Base-by-base conservation (phyloP, 768 basidiomycete species). In the Auricularia sp. region DNA sequence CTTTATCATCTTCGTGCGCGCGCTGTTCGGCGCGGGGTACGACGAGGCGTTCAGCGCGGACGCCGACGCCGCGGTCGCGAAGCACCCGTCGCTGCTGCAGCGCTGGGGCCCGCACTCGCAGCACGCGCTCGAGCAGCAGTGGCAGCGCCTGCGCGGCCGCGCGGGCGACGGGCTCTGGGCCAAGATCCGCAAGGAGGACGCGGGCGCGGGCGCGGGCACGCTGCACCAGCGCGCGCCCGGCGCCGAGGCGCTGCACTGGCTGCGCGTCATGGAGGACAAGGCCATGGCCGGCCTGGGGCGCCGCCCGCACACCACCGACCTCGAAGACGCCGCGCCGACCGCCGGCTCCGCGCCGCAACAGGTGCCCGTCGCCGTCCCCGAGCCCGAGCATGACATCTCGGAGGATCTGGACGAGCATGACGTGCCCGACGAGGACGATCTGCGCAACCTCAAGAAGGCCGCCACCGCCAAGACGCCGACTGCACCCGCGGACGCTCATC, bases 1-100 rank as follows among this genome's bases (percentile, higher is more conserved):
- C 33, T 43, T 64, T 34, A 39, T 56, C 56, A 64, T 64, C 35
- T 64, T 64, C 23, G 29, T 60, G 16, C 33, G 63, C 18, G 63
- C 63, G 11, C 54, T 64, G 53, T 58, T 54, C n/a, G 63, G 63
- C 56, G 63, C 43, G 23, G 63, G 63, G 8, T 64, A 64, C 58
- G 39, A 56, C 23, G 63, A 64, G 34, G 63, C 35, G 6, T 21
- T 8, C 54, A 29, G 23, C 8, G 56, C 56, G 8, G 29, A 59
- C 29, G 56, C 56, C 4, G 56, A 59, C 56, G 56, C 56, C 56
- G 56, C 56, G 23, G 23, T 35, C 11, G 23, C 21, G 0, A 59
- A 59, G 56, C 56, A 59, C 56, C 56, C 56, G 7, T 59, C 56
- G 56, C 56, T 59, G 56, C 56, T 59, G 23, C 14, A 23, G 11